phyloP scores from a whole-genome alignment of 2,329 filamentous ascomycete genomes.

The Ceratocystis huliohia region DNA sequence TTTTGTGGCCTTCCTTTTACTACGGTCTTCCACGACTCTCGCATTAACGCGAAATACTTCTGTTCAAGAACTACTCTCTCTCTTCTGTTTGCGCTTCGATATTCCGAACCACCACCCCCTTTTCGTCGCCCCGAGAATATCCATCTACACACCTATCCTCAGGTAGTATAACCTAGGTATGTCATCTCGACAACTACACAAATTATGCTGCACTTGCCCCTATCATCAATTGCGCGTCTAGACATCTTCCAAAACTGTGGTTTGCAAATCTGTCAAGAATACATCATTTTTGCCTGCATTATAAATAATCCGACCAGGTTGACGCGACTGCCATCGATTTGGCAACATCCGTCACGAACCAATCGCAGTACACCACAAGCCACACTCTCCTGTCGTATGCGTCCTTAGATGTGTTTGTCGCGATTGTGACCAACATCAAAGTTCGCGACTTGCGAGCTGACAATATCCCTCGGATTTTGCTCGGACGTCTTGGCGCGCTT shows the following conservation, averaged over 20 bases:
- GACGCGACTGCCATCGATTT: not conserved
- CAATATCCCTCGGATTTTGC: not conserved
- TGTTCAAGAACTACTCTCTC: not conserved
- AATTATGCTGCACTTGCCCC: not conserved
- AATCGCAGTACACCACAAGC: not conserved
- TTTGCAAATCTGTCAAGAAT: not conserved
- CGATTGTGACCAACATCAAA: not conserved
- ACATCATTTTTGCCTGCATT: not conserved
- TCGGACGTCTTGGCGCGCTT: slow-evolving; percentile 1
- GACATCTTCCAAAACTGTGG: not conserved
- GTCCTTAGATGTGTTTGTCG: not conserved
- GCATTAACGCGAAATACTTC: not conserved
- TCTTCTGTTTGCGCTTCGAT: not conserved
- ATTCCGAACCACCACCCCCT: no score
- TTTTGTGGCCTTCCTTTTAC: not conserved
- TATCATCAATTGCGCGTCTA: slow-evolving; percentile 5
- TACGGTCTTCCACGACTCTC: not conserved
- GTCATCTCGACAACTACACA: not conserved
- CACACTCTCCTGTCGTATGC: not conserved
- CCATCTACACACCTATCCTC: not conserved
- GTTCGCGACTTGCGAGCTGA: not conserved
- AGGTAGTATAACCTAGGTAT: slow-evolving; percentile 5
- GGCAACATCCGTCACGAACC: not conserved
- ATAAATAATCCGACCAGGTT: not conserved
- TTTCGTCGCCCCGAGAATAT: not conserved